Base-by-base conservation (phyloP, 305 asterid species). In the Plantago coronopus region DNA sequence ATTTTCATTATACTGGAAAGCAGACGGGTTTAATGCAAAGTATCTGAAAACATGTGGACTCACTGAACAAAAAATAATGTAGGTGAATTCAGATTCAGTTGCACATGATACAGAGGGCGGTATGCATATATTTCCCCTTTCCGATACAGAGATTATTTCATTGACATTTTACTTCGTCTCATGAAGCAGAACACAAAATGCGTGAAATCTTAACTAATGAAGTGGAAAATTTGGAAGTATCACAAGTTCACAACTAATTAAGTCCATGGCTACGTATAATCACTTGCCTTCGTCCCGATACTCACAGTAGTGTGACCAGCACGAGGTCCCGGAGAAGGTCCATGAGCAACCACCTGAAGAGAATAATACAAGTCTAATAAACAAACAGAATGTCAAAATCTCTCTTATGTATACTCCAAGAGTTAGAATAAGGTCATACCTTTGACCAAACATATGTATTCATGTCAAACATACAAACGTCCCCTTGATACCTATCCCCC, bases 221-320 rank as follows among this genome's bases (percentile, higher is more conserved):
- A 34, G 40, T 34, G 40, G 40, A 34, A 34, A 34, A 34, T 34
- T 0, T 34, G 7, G 0, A 34, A 34, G 40, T 7, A 34, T 34
- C 40, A 34, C 12, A 34, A 34, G 19, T 37, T 34, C 40, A 34
- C 12, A 34, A 34, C 34, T 37, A 23, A 44, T 46, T 27, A 55
- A 45, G 45, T 66, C 20, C 40, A 21, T 11, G 19, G 34, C 34
- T 27, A 27, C 4, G 44, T 40, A 18, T 19, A 63, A 47, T 19
- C 25, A 61, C 86, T 81, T 74, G 80, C 98, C 94, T 87, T 89
- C 45, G 95, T 73, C 48, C 97, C 99, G 45, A 89, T 66, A 63
- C 79, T 80, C 14, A 89, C 94, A 15, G 94, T 78, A 59, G 94
- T 84, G 78, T 93, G 99, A 19, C 97, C 97, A 0, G 97, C 98